Percentiles rank a stretch among this genome's conserved stretches.
Evolutionary conservation across 106 monocot species (phyloP).

Genomic region (Iris macrosiphon): DNA sequence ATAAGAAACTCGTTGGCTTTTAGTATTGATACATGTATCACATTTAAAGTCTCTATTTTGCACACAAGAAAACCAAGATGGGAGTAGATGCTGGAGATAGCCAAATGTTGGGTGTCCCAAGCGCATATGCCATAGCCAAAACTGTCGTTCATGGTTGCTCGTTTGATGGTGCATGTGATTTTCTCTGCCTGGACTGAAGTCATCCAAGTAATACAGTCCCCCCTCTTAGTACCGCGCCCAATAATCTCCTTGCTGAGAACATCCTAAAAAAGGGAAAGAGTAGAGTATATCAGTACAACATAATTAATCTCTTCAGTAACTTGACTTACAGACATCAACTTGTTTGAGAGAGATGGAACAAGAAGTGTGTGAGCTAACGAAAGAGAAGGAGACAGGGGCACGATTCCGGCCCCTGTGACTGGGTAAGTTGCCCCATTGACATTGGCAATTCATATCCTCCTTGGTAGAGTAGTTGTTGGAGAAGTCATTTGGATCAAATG

Average conservation of each 20-base stretch:
- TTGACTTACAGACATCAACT: background rate
- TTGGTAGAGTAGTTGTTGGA: too few relatives aligned
- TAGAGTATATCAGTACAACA: conserved; percentile 8
- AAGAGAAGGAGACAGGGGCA: too few relatives aligned
- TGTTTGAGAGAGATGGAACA: conserved; percentile 8
- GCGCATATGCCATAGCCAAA: conserved; percentile 9
- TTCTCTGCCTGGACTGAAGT: background rate
- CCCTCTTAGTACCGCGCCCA: too few relatives aligned
- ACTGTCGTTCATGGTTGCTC: background rate
- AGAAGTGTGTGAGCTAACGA: too few relatives aligned
- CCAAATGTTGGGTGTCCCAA: conserved; percentile 6
- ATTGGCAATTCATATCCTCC: too few relatives aligned
- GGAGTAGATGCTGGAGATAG: background rate
- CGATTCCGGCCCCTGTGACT: too few relatives aligned
- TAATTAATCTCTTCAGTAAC: conserved; percentile 1
- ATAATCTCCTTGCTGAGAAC: conserved; percentile 4
- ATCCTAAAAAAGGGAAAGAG: conserved; percentile 11
- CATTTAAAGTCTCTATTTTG: background rate
- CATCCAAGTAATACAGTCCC: conserved; percentile 11
- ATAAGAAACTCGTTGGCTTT: background rate
- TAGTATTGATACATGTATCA: background rate
- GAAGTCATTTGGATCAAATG: too few relatives aligned
- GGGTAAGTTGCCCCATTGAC: too few relatives aligned
- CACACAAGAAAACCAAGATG: background rate
- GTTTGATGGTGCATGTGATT: background rate